Percentiles rank a stretch among this genome's conserved stretches.
These are phyloP conservation scores for Coccinonectria pachysandricola DNA, from an alignment of 2,329 filamentous ascomycete species.

Conservation along the genomic window DNA sequence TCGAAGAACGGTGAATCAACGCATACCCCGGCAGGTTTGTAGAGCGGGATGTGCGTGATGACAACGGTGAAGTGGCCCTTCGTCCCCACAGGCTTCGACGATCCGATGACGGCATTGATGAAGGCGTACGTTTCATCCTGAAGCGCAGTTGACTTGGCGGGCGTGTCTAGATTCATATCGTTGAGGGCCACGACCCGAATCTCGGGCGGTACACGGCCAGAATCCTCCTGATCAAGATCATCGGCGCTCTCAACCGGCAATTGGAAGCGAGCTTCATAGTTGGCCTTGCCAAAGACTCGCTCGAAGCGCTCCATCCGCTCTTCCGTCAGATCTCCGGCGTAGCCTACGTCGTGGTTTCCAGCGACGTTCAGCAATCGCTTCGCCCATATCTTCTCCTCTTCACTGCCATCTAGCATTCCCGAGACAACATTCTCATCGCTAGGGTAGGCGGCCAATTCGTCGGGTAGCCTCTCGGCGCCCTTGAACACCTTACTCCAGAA, in stretches of 20 bases:
- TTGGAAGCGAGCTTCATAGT: conserved; percentile 78
- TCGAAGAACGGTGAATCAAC: conserved; percentile 75
- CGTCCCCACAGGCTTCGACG: conserved; percentile 49
- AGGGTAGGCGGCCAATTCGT: conserved; percentile 41
- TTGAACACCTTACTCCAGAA: conserved; percentile 76
- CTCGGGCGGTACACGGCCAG: conserved; percentile 47
- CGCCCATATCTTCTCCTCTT: conserved; percentile 51
- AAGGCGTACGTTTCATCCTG: conserved; percentile 72
- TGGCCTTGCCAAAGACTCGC: conserved; percentile 70
- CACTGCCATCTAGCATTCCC: conserved; percentile 35
- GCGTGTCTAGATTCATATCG: conserved; percentile 85
- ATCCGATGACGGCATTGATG: conserved; percentile 56
- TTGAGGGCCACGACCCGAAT: conserved; percentile 81
- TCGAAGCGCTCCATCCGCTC: conserved; percentile 73
- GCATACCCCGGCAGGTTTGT: conserved; percentile 75
- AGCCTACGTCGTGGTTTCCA: conserved; percentile 94
- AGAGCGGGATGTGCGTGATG: conserved; percentile 83
- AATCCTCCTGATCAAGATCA: conserved; percentile 32
- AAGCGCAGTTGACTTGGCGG: conserved; percentile 54
- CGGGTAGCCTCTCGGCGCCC: conserved; percentile 53
- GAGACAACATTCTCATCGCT: conserved; percentile 38
- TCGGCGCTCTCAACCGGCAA: conserved; percentile 37
- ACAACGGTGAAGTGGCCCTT: conserved; percentile 67
- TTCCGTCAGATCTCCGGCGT: conserved; percentile 80
- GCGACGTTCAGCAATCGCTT: conserved; percentile 76